A percentile compares a stretch with the other conserved stretches of the same genome.
Conservation (phyloP, 83 land plant species). For the Isoetes engelmannii region DNA sequence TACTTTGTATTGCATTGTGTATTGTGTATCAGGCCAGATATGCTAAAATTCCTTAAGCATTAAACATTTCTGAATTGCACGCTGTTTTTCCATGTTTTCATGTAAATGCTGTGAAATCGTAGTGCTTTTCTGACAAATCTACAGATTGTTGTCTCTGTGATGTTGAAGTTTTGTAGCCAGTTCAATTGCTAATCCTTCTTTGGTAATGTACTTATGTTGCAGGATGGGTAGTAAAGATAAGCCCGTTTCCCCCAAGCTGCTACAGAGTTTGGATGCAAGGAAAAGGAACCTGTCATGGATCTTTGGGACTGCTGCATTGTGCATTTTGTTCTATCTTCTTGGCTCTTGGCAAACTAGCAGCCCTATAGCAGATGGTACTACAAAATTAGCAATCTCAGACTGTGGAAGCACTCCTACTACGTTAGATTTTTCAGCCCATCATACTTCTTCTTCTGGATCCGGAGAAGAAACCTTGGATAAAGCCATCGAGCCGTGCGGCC, state of each 20-base stretch:
- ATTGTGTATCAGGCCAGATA: too few species aligned
- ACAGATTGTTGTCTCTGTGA: too few species aligned
- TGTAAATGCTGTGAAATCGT: too few species aligned
- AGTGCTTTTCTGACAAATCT: too few species aligned
- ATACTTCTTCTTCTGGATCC: constrained; percentile 2
- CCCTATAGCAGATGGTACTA: not conserved
- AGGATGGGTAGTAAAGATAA: constrained; percentile 11
- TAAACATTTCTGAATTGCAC: too few species aligned
- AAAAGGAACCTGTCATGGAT: constrained; percentile 26
- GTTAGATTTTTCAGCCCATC: constrained; percentile 30
- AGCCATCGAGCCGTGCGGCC: constrained; percentile 20
- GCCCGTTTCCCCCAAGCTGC: constrained; percentile 29
- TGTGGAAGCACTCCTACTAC: not conserved
- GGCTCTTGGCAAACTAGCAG: constrained; percentile 28
- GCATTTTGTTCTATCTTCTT: constrained; percentile 26
- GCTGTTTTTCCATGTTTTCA: too few species aligned
- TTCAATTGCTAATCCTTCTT: too few species aligned
- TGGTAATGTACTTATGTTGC: too few species aligned
- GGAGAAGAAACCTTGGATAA: not conserved
- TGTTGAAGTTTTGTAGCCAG: too few species aligned
- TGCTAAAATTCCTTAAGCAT: too few species aligned
- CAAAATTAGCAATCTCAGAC: not conserved
- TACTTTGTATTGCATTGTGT: too few species aligned
- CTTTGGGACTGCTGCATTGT: constrained; percentile 16
- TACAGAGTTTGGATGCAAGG: constrained; percentile 4